Evolutionary conservation across 176 grass and related monocot species (phyloP).

Genomic region (Chloris gayana): DNA sequence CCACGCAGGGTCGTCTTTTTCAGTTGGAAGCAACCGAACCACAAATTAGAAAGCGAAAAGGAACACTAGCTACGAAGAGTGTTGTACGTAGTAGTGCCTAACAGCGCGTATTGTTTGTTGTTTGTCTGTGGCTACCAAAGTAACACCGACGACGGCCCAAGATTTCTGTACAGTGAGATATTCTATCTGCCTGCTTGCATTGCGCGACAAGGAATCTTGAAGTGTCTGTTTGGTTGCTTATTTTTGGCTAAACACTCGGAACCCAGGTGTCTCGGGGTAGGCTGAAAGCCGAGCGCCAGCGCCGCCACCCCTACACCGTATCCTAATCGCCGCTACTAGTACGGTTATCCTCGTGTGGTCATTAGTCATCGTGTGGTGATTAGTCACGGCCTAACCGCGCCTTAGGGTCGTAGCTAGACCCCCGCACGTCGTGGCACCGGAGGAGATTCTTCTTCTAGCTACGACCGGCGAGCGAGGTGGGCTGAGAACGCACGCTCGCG

Average conservation of each 20-base stretch:
- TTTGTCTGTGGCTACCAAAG: neutral
- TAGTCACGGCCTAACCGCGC: neutral
- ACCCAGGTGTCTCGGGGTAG: conserved; percentile 7
- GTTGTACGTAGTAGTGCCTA: no score
- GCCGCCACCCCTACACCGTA: neutral
- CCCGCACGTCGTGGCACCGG: neutral
- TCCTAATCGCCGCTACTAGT: neutral
- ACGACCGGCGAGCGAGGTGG: neutral
- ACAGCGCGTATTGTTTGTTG: neutral
- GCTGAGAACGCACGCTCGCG: neutral
- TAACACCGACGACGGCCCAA: neutral
- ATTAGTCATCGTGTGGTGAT: no score
- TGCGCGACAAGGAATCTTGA: neutral
- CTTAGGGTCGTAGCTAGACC: neutral
- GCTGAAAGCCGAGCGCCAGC: conserved; percentile 18
- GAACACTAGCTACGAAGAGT: no score
- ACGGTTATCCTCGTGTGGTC: no score
- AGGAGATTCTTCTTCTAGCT: no score
- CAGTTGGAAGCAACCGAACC: conserved; percentile 7
- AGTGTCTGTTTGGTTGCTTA: neutral
- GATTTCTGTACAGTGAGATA: neutral
- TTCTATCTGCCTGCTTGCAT: neutral
- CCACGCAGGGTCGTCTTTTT: no score
- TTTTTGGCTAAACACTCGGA: neutral
- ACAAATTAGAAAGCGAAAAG: no score